Base-by-base conservation (phyloP, 2,329 filamentous ascomycete genomes). In the Botrytis sinoallii region DNA sequence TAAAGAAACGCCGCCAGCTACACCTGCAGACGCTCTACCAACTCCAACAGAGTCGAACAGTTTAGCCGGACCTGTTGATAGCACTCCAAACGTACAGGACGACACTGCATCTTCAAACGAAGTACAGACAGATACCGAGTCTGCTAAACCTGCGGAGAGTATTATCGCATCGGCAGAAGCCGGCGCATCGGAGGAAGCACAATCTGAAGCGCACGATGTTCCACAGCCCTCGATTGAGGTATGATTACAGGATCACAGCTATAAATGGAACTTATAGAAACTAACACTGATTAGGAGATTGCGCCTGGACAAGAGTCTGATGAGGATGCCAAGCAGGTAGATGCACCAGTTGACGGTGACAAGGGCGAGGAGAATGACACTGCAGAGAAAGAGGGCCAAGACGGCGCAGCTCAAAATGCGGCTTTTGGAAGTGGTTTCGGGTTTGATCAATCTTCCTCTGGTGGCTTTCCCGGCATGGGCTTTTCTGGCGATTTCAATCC, bases 401-500 rank as follows among this genome's bases (percentile, higher is more conserved):
- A 52, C 55, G 75, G 25, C 18, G 61, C 72, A 10, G 70, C 77
- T 18, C 77, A 78, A 57, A 74, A 70, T 7, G 64, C 72, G n/a
- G 74, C 71, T 55, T 76, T 78, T 73, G 77, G 78, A 46, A 81
- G 82, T 78, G 82, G 82, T 73, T 83, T 84, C 76, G 85, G 84
- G 29, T 85, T 86, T 79, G 83, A 83, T 75, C 78, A 81, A 22
- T 83, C 76, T 74, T 81, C 75, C 42, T 70, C 77, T 75, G 79
- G 78, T n/a, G 78, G 76, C 20, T 81, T 81, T 67, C 77, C 80
- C 40, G 78, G 85, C 80, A 89, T 88, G 79, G 86, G 87, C 74
- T 84, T 82, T 73, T 77, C 78, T 35, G 88, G 87, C 74, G 90
- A 92, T 79, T 90, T 93, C 83, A 92, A 90, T 80, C 92, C 93